Base-by-base conservation (phyloP, 257 asterid species). In the Penstemon davidsonii region DNA sequence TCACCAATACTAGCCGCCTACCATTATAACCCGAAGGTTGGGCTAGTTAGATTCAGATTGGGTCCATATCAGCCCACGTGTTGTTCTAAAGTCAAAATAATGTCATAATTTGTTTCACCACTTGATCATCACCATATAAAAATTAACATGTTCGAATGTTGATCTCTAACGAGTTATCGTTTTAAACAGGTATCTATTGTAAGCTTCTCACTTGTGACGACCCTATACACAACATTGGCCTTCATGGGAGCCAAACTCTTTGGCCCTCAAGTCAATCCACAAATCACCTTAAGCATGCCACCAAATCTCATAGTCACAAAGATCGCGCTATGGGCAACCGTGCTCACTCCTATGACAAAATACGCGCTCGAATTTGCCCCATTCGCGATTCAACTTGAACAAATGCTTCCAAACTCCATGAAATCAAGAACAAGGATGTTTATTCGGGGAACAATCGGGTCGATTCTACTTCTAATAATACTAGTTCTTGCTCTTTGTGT, bases 231-330 rank as follows among this genome's bases (percentile, higher is more conserved):
- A 64, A 0, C 78, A 69, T 53, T 89, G 63, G 95, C 85, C 3
- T 85, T 89, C 85, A 81, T 83, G 86, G 96, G 96, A 55, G 90
- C 92, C 18, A 87, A 79, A 53, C 66, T 89, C 60, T 89, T 83
- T 60, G 96, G 95, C 56, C 85, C 90, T 3, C 75, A 83, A 73
- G 92, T 87, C 41, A 76, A 67, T 62, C 76, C 96, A n/a, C 92
- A 87, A 60, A 80, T 87, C 53, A 89, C 95, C 9, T 80, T 89
- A 57, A 85, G 90, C 84, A 81, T 87, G 90, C 92, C 95, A 9
- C 75, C 19, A 10, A 68, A 74, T 10, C 77, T 55, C 7, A 50
- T 81, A 3, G 43, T 78, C 57, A 82, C 96, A 0, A 87, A 89
- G 76, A 73, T 89, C 37, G 96, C 95, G 33, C 80, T 87, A 1